Conservation (phyloP, 2,329 filamentous ascomycete species). For the Ophiocordyceps australis region DNA sequence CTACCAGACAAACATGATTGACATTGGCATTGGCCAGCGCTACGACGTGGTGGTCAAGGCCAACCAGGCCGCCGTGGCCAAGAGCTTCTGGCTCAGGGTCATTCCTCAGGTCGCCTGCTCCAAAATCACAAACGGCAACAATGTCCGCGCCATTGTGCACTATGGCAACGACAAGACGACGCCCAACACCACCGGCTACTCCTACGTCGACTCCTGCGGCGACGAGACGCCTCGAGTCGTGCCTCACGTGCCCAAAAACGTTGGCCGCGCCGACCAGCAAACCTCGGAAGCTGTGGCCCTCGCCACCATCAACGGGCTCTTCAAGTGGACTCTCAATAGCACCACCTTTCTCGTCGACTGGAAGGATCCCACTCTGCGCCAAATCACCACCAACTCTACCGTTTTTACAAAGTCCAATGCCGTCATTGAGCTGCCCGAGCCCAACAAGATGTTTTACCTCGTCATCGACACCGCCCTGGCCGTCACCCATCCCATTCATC, state of each 20-base stretch:
- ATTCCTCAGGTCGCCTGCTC: neutral
- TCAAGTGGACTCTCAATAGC: conserved; percentile 7
- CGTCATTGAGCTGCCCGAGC: conserved; percentile 9
- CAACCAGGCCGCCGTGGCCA: conserved; percentile 9
- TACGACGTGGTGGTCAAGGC: conserved; percentile 27
- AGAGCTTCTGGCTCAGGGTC: conserved; percentile 27
- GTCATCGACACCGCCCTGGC: conserved; percentile 7
- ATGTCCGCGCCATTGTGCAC: neutral
- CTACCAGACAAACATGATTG: conserved; percentile 29
- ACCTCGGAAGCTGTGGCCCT: neutral
- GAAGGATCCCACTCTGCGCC: conserved; percentile 11
- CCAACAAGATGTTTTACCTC: conserved; percentile 12
- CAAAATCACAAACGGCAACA: neutral
- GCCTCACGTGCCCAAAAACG: neutral
- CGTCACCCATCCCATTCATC: conserved; percentile 15
- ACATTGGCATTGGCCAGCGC: conserved; percentile 24
- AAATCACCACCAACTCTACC: conserved; percentile 6
- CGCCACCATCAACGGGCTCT: neutral
- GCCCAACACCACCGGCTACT: neutral
- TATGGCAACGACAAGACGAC: neutral
- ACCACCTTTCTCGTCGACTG: conserved; percentile 13
- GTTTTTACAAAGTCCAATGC: conserved; percentile 8
- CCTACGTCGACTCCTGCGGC: neutral
- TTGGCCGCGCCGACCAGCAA: neutral
- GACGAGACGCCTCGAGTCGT: neutral